These are phyloP conservation scores for Aspergillus bertholletiae DNA, from an alignment of 495 filamentous ascomycete species.

Conservation along the genomic window DNA sequence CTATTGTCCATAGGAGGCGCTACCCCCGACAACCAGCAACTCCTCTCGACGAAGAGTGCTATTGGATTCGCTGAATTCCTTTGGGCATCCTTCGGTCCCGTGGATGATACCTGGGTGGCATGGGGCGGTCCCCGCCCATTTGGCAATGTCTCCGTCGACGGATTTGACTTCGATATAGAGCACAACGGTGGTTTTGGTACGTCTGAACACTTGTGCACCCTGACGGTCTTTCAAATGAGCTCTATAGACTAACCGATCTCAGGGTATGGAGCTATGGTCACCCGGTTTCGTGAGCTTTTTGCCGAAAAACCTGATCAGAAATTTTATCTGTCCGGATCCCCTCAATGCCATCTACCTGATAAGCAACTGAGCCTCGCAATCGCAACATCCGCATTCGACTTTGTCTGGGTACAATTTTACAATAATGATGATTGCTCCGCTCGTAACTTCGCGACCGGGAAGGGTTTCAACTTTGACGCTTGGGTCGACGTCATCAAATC, in stretches of 20 bases:
- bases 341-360: slow-evolving; percentile 62
- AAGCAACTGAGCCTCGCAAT: slow-evolving; percentile 51
- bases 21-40: slow-evolving; percentile 34
- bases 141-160: slow-evolving; percentile 57
- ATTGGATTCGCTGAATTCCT: slow-evolving; percentile 55
- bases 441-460: slow-evolving; percentile 36
- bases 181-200: slow-evolving; percentile 41
- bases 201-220: slow-evolving; percentile 15
- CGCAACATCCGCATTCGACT: slow-evolving; percentile 50
- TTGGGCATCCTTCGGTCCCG: slow-evolving; percentile 62
- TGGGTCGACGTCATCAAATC: slow-evolving; percentile 63
- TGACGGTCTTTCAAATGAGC: slow-evolving; percentile 1
- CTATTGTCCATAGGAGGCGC: slow-evolving; percentile 64
- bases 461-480: slow-evolving; percentile 59
- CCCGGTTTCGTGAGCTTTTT: slow-evolving; percentile 50
- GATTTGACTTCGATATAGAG: slow-evolving; percentile 71
- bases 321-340: slow-evolving; percentile 63
- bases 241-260: slow-evolving; percentile 12
- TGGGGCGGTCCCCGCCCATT: slow-evolving; percentile 54
- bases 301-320: slow-evolving; percentile 34
- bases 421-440: slow-evolving; percentile 57
- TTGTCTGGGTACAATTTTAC: slow-evolving; percentile 70
- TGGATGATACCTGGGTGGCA: slow-evolving; percentile 30
- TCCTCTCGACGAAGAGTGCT: slow-evolving; percentile 29
- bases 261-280: slow-evolving; percentile 46